Conservation (phyloP, 2,329 filamentous ascomycete genomes). For the Paracamarosporium sp. region DNA sequence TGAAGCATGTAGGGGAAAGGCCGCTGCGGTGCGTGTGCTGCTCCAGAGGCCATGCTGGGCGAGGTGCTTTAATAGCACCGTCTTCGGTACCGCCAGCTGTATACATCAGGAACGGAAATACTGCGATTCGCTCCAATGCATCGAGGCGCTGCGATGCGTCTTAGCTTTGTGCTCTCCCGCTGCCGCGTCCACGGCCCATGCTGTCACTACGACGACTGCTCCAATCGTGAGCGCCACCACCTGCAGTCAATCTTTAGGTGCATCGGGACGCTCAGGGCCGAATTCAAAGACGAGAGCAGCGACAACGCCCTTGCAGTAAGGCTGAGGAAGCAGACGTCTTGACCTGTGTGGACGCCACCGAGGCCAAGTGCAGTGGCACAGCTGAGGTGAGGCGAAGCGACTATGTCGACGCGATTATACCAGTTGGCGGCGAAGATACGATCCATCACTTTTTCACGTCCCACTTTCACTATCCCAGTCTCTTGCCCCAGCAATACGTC, state of each 20-base stretch:
- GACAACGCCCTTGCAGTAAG: constrained; percentile 42
- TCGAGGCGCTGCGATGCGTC: constrained; percentile 34
- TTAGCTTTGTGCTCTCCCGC: constrained; percentile 38
- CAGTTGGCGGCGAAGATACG: constrained; percentile 18
- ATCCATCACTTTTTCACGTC: constrained; percentile 36
- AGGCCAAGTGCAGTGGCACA: not conserved
- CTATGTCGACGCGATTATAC: not conserved
- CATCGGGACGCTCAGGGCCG: constrained; percentile 25
- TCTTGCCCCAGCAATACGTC: constrained; percentile 13
- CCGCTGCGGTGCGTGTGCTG: constrained; percentile 32
- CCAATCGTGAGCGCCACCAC: constrained; percentile 31
- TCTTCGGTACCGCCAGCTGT: constrained; percentile 27
- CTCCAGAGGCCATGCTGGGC: constrained; percentile 29
- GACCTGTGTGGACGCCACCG: not conserved
- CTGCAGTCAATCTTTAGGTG: constrained; percentile 31
- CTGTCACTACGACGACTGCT: constrained; percentile 34
- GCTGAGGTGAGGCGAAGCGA: constrained; percentile 3
- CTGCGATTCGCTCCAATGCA: constrained; percentile 29
- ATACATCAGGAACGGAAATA: constrained; percentile 31
- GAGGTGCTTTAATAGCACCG: constrained; percentile 37
- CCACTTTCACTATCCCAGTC: not conserved
- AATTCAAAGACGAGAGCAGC: constrained; percentile 24
- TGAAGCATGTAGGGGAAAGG: constrained; percentile 21
- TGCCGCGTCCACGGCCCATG: constrained; percentile 33
- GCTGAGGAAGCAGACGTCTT: constrained; percentile 27